These are phyloP conservation scores for Fragilaria crotonensis DNA, from an alignment of 108 stramenopile species.

Conservation along the genomic window DNA sequence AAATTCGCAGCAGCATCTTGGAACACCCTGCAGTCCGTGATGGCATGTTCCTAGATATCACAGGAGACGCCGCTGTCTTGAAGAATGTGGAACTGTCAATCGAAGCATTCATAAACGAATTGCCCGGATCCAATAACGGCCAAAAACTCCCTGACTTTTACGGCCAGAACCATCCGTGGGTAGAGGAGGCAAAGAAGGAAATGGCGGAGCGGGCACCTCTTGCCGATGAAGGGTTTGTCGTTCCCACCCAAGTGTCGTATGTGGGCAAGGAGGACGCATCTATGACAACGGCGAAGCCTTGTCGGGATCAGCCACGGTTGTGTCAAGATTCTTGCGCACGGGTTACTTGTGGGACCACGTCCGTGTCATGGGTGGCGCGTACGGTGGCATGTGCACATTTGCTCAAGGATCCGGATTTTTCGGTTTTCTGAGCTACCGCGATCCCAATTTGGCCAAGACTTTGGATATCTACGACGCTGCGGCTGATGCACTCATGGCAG, in stretches of 20 bases:
- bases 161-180: slow-evolving; percentile 70
- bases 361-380: slow-evolving; percentile 95
- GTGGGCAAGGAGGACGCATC: slow-evolving; percentile 88
- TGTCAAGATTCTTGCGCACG: slow-evolving; percentile 76
- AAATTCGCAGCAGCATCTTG: slow-evolving; percentile 77
- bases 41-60: slow-evolving; percentile 90
- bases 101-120: slow-evolving; percentile 53
- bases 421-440: slow-evolving; percentile 89
- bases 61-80: slow-evolving; percentile 72
- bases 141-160: slow-evolving; percentile 67
- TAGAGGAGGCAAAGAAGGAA: slow-evolving; percentile 57
- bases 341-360: slow-evolving; percentile 95
- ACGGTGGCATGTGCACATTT: slow-evolving; percentile 93
- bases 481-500: slow-evolving; percentile 66
- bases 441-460: slow-evolving; percentile 91
- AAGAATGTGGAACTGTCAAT: slow-evolving; percentile 60
- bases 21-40: slow-evolving; percentile 50
- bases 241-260: slow-evolving; percentile 93
- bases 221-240: slow-evolving; percentile 88
- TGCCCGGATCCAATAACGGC: slow-evolving; percentile 65
- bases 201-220: slow-evolving; percentile 59
- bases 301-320: slow-evolving; percentile 69
- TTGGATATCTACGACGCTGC: slow-evolving; percentile 92
- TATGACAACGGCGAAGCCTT: slow-evolving; percentile 80
- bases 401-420: slow-evolving; percentile 74